Conservation (phyloP, 1,284 basidiomycete species). For the Ceratobasidium sp. region DNA sequence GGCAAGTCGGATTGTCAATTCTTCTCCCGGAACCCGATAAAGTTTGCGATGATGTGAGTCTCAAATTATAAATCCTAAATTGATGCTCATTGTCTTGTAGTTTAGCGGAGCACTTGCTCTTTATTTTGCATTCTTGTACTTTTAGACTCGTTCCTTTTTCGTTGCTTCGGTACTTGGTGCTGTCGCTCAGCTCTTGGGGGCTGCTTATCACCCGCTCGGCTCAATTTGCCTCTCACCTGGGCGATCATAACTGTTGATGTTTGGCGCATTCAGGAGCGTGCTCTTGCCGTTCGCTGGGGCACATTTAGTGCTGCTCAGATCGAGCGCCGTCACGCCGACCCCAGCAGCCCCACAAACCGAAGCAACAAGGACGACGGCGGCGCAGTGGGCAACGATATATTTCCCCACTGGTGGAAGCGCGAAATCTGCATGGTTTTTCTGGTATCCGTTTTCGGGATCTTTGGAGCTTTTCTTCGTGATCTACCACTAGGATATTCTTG, state of each 20-base stretch:
- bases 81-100: conserved; percentile 55
- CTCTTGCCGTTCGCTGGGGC: conserved; percentile 82
- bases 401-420: conserved; percentile 74
- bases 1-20: conserved; percentile 65
- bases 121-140: conserved; percentile 88
- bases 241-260: conserved; percentile 86
- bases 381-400: conserved; percentile 45
- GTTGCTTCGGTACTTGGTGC: conserved; percentile 74
- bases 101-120: conserved; percentile 90
- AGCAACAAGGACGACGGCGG: conserved; percentile 52
- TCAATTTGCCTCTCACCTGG: conserved; percentile 82
- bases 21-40: conserved; percentile 63
- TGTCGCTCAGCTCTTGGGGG: conserved; percentile 69
- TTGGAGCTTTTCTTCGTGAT: conserved; percentile 74
- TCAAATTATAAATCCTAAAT: neutral
- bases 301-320: conserved; percentile 80
- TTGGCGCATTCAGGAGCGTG: conserved; percentile 86
- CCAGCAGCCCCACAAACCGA: conserved; percentile 52
- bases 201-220: conserved; percentile 81
- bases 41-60: conserved; percentile 66
- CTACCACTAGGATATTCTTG: conserved; percentile 81
- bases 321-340: conserved; percentile 77
- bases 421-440: conserved; percentile 80
- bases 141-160: conserved; percentile 81
- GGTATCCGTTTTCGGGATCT: conserved; percentile 81